These are phyloP conservation scores for Xylariales sp. DNA, from an alignment of 2,329 filamentous ascomycete genomes.

Conservation along the genomic window DNA sequence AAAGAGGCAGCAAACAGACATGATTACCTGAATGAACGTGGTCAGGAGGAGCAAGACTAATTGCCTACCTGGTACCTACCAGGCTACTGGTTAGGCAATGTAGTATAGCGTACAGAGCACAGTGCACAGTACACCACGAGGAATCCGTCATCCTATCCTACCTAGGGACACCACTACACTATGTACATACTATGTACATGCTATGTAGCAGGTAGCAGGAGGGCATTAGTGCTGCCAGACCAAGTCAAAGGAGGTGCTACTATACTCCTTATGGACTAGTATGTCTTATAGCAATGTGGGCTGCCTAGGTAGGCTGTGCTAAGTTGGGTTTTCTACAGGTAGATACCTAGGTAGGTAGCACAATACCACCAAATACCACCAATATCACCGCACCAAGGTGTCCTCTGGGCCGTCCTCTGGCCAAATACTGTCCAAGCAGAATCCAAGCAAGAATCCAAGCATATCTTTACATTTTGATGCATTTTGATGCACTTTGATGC, in stretches of 20 bases:
- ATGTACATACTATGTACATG: too few relatives aligned
- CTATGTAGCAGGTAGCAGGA: not conserved
- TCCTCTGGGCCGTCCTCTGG: too few relatives aligned
- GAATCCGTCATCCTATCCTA: too few relatives aligned
- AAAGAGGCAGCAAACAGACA: too few relatives aligned
- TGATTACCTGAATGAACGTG: too few relatives aligned
- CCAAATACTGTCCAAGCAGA: too few relatives aligned
- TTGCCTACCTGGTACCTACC: not conserved
- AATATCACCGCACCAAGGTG: constrained; percentile 12
- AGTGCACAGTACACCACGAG: too few relatives aligned
- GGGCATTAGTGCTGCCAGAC: constrained; percentile 5
- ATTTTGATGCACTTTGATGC: constrained; percentile 11
- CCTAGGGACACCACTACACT: too few relatives aligned
- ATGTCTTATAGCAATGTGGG: constrained; percentile 2
- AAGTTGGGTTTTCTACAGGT: too few relatives aligned
- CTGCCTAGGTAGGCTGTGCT: not conserved
- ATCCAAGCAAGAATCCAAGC: constrained; percentile 22
- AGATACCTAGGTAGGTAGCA: constrained; percentile 8
- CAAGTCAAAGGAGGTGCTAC: constrained; percentile 12
- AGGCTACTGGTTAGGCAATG: not conserved
- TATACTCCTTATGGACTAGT: constrained; percentile 27
- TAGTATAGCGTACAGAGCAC: too few relatives aligned
- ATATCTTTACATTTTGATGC: constrained; percentile 8
- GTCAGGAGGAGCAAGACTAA: too few relatives aligned
- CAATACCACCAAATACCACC: not conserved